Conservation (phyloP, 139 green algal species). For the Astrephomene gubernaculifera region DNA sequence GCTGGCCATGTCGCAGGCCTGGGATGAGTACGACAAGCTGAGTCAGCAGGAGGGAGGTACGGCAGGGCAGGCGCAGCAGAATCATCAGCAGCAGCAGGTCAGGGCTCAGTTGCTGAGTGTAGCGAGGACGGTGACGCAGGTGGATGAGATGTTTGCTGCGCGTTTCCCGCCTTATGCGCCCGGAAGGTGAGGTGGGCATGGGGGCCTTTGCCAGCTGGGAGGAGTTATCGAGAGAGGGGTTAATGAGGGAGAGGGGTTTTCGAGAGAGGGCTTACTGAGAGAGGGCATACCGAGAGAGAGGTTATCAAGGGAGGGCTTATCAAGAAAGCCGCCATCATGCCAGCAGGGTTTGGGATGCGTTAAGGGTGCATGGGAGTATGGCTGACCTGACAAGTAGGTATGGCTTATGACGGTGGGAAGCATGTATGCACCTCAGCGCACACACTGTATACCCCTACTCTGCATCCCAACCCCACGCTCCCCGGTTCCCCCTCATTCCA, state of each 20-base stretch:
- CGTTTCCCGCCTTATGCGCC: neutral
- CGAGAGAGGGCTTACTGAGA: neutral
- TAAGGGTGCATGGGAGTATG: neutral
- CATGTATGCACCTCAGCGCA: neutral
- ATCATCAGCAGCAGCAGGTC: neutral
- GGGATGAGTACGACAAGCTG: conserved; percentile 3
- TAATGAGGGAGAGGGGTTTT: neutral
- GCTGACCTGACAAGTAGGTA: too few relatives aligned
- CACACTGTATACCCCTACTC: neutral
- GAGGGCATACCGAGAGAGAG: neutral
- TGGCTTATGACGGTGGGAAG: too few relatives aligned
- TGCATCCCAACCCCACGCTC: neutral
- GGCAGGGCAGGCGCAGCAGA: neutral
- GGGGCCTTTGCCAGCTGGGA: neutral
- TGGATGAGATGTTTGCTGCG: neutral
- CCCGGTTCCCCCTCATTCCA: neutral
- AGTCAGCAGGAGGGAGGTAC: neutral
- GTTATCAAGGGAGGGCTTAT: neutral
- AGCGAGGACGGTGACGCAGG: neutral
- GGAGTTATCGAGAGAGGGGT: neutral
- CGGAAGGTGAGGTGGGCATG: neutral
- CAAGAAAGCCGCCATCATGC: neutral
- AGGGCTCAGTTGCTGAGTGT: neutral
- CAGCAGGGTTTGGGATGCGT: neutral
- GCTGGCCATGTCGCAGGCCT: neutral